Base-by-base conservation (phyloP, 495 filamentous ascomycete species). In the Pyronema domesticum region DNA sequence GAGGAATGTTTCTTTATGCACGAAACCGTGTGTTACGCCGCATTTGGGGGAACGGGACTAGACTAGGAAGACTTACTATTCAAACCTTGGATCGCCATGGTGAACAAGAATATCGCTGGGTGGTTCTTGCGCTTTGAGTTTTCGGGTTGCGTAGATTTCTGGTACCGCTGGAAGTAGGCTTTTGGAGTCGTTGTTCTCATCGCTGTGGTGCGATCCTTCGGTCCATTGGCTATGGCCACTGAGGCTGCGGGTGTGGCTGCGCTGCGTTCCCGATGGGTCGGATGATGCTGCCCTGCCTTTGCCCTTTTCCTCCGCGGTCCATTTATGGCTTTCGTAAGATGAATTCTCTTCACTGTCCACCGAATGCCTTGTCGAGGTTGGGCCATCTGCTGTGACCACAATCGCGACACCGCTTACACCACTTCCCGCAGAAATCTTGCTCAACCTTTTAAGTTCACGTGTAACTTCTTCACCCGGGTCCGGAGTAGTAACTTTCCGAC, bases 391-490 rank as follows among this genome's bases (percentile, higher is more conserved):
- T 18, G 61, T 64, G 42, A 64, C 56, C 44, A 64, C 57, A 45
- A 64, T 63, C 11, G 61, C 61, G n/a, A 64, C 55, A 14, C 60
- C 61, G 23, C 61, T 64, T 42, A 61, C 37, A 7, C 61, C 61
- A 53, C 61, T 64, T 44, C 61, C 61, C 23, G 61, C 61, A 9
- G 61, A 64, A 23, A 64, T 64, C 46, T 64, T 64, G 46, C 61
- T 64, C 23, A 64, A 49, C 33, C 61, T 59, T 39, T 46, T 64
- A 34, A 64, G 17, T 19, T 63, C 61, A 23, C 56, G 63, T 11
- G 57, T 30, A 39, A 64, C 49, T 37, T 63, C 61, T 42, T 63
- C 60, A 23, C 57, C 43, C 33, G 61, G 53, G 13, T 39, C 44
- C 47, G 34, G 47, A 8, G 47, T 11, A 13, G 47, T 35, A 11